Evolutionary conservation across 2,329 filamentous ascomycete species (phyloP), one percentile per base, ranked within the genome.

Genomic region (Xylaria sp.): DNA sequence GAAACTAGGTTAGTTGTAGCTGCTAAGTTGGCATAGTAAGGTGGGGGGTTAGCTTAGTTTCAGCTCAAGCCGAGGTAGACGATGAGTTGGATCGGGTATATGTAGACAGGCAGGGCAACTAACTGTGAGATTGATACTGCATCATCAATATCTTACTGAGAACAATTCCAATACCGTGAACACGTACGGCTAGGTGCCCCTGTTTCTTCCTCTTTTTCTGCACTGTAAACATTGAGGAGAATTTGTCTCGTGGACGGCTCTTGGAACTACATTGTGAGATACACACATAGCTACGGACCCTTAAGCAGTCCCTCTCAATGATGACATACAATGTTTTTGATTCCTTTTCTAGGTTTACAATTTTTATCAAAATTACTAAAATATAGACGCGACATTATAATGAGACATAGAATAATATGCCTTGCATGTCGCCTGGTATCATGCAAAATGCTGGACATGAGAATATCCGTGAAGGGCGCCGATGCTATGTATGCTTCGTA

Each of bases 321-420:
- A 25, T 56, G 25, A 36, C 62, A 55, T 66, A 66, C 52, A 18
- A 15, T 66, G 56, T 66, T 62, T 62, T 67, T 66, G 51, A 33
- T 49, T 66, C 2, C 4, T 18, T 66, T 62, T 54, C 52, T 66
- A 69, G 31, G 51, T 66, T 69, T 69, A 66, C 67, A 69, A 12
- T 65, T 69, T 67, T 63, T 62, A 62, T 69, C 36, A 18, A 56
- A 15, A n/a, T 10, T 54, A 51, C 48, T 60, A 43, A 28, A 18
- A 18, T 49, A 52, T 31, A 31, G n/a, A 5, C 33, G n/a, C n/a
- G 23, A 13, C 28, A 28, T 31, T 48, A 31, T 31, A 20, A 46
- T 1, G 31, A 28, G 7, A 57, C 31, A 25, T 15, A 48, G 12
- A 65, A 57, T 15, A 28, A 41, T 59, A 64, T 28, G 55, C 28